Evolutionary conservation across 805 yeast species (phyloP).

Genomic region (fission yeast (Schizosaccharomyces pombe)): DNA sequence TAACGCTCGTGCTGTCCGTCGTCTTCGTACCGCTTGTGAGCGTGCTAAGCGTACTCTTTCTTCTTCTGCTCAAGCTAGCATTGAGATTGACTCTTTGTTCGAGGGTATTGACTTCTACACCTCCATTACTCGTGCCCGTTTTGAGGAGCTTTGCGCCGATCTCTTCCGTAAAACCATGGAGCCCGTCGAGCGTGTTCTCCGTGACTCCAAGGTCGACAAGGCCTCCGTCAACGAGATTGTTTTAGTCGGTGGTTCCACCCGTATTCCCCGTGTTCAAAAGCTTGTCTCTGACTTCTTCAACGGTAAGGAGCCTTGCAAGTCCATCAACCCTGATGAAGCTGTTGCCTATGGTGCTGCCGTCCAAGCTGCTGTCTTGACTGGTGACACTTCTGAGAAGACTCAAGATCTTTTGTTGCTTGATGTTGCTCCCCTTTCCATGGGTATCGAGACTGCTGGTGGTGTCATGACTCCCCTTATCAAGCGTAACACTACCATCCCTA

Average conservation of each 20-base stretch:
- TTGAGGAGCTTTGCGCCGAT: conserved; percentile 87
- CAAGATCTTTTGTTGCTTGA: conserved; percentile 84
- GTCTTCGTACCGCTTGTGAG: conserved; percentile 97
- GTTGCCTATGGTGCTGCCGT: conserved; percentile 99
- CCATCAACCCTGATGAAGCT: conserved; percentile 96
- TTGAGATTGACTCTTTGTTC: conserved; percentile 81
- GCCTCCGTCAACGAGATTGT: conserved; percentile 78
- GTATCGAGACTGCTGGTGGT: conserved; percentile 99
- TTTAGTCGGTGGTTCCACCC: conserved; percentile 91
- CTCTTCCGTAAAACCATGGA: conserved; percentile 81
- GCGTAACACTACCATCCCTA: conserved; percentile 94
- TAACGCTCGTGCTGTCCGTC: conserved; percentile 93
- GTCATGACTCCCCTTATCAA: conserved; percentile 95
- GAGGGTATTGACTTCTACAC: conserved; percentile 96
- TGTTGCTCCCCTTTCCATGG: conserved; percentile 91
- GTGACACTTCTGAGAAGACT: conserved; percentile 88
- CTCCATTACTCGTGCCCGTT: conserved; percentile 88
- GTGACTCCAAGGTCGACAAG: conserved; percentile 77
- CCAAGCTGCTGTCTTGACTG: conserved; percentile 89
- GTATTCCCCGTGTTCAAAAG: conserved; percentile 93
- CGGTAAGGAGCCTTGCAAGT: conserved; percentile 91
- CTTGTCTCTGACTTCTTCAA: conserved; percentile 88
- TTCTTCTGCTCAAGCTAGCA: conserved; percentile 81
- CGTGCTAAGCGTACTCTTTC: conserved; percentile 97
- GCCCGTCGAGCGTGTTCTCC: conserved; percentile 86